phyloP scores from a whole-genome alignment of 129 eudicot genomes.

The Logfia minima region DNA sequence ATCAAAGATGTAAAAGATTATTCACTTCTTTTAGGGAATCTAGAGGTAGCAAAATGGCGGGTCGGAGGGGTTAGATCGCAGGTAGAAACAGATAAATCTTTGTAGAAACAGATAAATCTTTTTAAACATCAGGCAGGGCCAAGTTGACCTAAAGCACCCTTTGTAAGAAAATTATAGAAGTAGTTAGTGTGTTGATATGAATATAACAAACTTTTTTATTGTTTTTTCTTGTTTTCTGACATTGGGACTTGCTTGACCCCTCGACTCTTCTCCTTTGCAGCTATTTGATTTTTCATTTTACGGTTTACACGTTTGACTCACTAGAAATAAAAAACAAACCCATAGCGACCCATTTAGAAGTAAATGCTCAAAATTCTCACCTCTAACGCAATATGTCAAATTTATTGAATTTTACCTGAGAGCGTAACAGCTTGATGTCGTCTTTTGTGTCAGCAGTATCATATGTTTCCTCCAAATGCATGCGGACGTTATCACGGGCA shows the following conservation, averaged over 20 bases:
- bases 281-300: neutral
- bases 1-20: neutral
- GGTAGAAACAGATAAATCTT: neutral
- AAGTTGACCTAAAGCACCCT: neutral
- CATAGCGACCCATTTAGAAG: neutral
- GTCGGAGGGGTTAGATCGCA: neutral
- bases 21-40: neutral
- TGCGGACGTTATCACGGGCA: conserved; percentile 87
- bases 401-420: conserved; percentile 54
- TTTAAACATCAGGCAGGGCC: neutral
- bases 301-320: too few relatives aligned
- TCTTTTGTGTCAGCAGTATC: conserved; percentile 73
- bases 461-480: conserved; percentile 84
- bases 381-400: neutral
- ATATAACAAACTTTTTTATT: too few relatives aligned
- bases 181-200: too few relatives aligned
- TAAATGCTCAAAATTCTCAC: conserved; percentile 5
- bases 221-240: neutral
- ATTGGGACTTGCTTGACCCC: neutral
- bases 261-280: neutral
- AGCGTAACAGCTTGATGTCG: conserved; percentile 72
- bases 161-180: neutral
- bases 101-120: neutral
- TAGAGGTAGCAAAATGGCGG: neutral
- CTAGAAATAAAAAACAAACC: neutral